A percentile compares a stretch with the other conserved stretches of the same genome.
Conservation (phyloP, 1,284 basidiomycete genomes). For the Fomitiporia mediterranea region DNA sequence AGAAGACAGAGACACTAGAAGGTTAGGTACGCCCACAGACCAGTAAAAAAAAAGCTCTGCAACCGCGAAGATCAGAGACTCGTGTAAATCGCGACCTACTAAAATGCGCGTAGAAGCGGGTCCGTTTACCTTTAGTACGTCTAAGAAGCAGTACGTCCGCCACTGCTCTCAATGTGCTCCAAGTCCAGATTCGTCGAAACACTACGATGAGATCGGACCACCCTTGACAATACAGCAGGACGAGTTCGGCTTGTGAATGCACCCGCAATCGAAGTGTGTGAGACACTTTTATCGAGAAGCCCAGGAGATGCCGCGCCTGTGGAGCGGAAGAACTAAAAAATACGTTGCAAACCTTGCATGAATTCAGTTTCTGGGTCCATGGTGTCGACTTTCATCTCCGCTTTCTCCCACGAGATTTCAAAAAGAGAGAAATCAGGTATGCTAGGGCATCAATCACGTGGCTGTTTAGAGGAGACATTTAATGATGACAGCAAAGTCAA, state of each 20-base stretch:
- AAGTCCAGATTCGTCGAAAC: neutral
- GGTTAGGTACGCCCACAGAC: neutral
- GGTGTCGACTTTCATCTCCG: neutral
- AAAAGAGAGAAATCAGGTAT: neutral
- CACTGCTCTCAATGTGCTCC: neutral
- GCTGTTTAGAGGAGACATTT: no score
- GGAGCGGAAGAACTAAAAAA: conserved; percentile 1
- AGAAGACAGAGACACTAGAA: neutral
- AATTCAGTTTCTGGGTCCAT: neutral
- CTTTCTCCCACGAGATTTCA: neutral
- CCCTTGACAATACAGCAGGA: neutral
- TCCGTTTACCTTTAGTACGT: neutral
- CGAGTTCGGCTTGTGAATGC: neutral
- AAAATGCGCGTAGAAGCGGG: neutral
- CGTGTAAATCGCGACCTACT: neutral
- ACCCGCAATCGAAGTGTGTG: neutral
- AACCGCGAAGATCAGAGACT: neutral
- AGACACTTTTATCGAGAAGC: neutral
- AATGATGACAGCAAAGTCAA: no score
- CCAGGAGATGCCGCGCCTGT: neutral
- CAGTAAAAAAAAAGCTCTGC: neutral
- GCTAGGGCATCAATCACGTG: no score
- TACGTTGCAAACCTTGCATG: neutral
- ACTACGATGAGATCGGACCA: neutral
- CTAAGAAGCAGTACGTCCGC: neutral